phyloP scores from a whole-genome alignment of 306 rosid genomes.

The Prunus armeniaca region DNA sequence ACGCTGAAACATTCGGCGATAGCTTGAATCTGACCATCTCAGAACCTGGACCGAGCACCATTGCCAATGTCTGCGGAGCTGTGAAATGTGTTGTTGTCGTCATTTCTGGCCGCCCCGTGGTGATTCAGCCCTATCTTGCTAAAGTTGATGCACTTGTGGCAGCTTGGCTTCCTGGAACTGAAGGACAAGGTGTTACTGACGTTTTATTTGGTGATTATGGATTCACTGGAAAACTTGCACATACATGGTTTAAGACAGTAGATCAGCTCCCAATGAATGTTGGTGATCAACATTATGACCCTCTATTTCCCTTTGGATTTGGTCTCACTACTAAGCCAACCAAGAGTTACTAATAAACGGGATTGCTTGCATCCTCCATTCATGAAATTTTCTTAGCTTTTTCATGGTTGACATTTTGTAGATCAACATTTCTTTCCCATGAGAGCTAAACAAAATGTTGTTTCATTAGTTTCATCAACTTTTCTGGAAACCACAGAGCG shows the following conservation, averaged over 20 bases:
- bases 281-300: conserved; percentile 72
- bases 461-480: not conserved
- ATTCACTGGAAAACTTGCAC: conserved; percentile 78
- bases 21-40: conserved; percentile 68
- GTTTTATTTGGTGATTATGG: conserved; percentile 69
- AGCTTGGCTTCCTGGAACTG: conserved; percentile 99
- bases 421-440: not conserved
- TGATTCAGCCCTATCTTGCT: conserved; percentile 65
- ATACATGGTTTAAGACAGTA: conserved; percentile 76
- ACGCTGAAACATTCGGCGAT: conserved; percentile 79
- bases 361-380: not conserved
- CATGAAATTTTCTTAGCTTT: not conserved
- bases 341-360: conserved; percentile 18
- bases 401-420: not conserved
- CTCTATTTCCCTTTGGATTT: conserved; percentile 71
- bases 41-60: conserved; percentile 70
- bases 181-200: conserved; percentile 86
- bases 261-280: conserved; percentile 85
- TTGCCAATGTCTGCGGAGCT: conserved; percentile 61
- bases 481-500: not conserved
- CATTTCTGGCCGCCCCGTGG: conserved; percentile 84
- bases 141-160: conserved; percentile 74
- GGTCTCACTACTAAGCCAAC: conserved; percentile 62
- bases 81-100: conserved; percentile 67
- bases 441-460: not conserved